These are phyloP conservation scores for Ichthyophthirius multifiliis DNA, from an alignment of 169 alveolate genomes.

Conservation along the genomic window DNA sequence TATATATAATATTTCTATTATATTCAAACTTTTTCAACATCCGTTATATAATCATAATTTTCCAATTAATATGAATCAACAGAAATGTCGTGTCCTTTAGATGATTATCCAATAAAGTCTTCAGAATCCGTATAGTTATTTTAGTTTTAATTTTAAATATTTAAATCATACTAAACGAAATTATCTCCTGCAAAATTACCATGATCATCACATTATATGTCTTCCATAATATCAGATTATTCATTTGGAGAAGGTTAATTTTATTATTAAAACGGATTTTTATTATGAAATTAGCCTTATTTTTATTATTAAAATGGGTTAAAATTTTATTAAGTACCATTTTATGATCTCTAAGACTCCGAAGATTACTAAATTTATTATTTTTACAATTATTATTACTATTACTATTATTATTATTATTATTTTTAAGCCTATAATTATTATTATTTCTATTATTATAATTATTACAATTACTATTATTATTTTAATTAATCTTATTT, in stretches of 20 bases:
- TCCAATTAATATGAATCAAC: constrained; percentile 49
- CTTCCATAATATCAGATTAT: background rate
- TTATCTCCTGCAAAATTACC: constrained; percentile 8
- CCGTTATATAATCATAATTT: constrained; percentile 40
- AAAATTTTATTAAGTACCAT: background rate
- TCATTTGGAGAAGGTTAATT: background rate
- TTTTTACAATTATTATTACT: background rate
- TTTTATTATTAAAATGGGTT: background rate
- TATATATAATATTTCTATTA: too few species aligned
- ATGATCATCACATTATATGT: constrained; percentile 8
- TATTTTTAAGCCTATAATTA: background rate
- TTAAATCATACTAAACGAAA: background rate
- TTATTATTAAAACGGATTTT: too few species aligned
- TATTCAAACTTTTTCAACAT: constrained; percentile 41
- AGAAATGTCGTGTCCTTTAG: constrained; percentile 40
- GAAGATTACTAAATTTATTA: background rate
- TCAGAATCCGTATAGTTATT: constrained; percentile 37
- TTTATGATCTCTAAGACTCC: background rate
- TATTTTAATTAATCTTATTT: background rate
- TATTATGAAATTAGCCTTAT: background rate
- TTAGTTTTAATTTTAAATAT: constrained; percentile 17
- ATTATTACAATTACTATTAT: background rate
- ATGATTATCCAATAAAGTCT: constrained; percentile 37
- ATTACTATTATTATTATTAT: background rate
- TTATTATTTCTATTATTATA: background rate